These are phyloP conservation scores for Kingdonia uniflora DNA, from an alignment of 164 flowering plant species.

Conservation along the genomic window DNA sequence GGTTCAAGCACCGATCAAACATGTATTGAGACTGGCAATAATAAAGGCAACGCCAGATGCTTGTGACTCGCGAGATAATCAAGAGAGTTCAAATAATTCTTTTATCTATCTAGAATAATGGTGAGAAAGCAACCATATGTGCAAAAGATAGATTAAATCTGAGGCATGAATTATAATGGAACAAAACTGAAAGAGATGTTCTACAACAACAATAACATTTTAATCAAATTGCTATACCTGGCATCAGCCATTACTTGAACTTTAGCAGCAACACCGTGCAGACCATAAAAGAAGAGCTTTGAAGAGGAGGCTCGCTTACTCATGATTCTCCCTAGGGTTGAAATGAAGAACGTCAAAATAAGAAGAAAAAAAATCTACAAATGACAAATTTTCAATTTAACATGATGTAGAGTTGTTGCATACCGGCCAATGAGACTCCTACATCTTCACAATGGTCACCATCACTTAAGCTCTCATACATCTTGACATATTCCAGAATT, in stretches of 20 bases:
- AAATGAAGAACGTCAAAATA: background rate
- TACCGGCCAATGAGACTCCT: slow-evolving; percentile 68
- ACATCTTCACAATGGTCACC: slow-evolving; percentile 64
- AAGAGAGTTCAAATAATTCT: too few relatives aligned
- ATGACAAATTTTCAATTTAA: background rate
- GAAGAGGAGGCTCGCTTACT: slow-evolving; percentile 74
- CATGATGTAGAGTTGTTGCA: background rate
- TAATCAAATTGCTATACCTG: slow-evolving; percentile 28
- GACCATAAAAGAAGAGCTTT: slow-evolving; percentile 84
- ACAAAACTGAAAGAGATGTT: too few relatives aligned
- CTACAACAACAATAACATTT: too few relatives aligned
- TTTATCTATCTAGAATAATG: too few relatives aligned
- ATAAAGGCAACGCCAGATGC: too few relatives aligned
- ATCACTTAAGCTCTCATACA: slow-evolving; percentile 37
- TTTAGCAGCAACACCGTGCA: slow-evolving; percentile 60
- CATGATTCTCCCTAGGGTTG: slow-evolving; percentile 65
- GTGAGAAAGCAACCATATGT: too few relatives aligned
- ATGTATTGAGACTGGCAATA: too few relatives aligned
- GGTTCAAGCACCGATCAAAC: too few relatives aligned
- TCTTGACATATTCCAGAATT: slow-evolving; percentile 42
- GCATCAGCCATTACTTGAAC: slow-evolving; percentile 94
- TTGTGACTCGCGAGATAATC: too few relatives aligned
- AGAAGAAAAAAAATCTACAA: background rate
- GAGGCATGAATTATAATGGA: too few relatives aligned
- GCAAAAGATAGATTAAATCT: too few relatives aligned